phyloP scores from a whole-genome alignment of 306 rosid species.

The Cucumis hystrix region DNA sequence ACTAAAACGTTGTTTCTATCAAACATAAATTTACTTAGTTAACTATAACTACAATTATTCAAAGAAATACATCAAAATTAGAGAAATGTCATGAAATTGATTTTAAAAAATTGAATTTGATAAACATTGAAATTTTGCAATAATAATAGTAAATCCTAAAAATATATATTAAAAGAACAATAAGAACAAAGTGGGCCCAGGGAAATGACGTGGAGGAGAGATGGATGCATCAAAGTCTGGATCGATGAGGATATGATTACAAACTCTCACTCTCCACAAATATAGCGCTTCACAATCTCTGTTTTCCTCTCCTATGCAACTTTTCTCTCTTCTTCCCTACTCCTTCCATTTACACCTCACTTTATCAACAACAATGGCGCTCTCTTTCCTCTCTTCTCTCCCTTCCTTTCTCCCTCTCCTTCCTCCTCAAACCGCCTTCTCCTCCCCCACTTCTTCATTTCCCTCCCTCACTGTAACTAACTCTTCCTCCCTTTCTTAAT shows the following conservation, averaged over 20 bases:
- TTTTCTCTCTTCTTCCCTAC: no score
- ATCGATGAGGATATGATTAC: neutral
- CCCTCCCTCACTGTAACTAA: slow-evolving; percentile 50
- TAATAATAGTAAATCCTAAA: no score
- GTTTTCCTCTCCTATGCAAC: neutral
- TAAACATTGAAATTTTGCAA: no score
- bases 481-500: slow-evolving; percentile 2
- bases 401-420: neutral
- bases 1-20: no score
- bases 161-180: no score
- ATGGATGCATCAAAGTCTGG: neutral
- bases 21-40: no score
- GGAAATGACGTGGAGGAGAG: neutral
- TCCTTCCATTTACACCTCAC: neutral
- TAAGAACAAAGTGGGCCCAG: neutral
- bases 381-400: slow-evolving; percentile 2
- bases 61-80: no score
- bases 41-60: no score
- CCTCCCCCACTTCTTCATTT: slow-evolving; percentile 16
- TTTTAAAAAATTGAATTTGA: no score
- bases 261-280: slow-evolving; percentile 8
- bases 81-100: no score
- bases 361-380: neutral
- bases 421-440: neutral
- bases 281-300: neutral